Evolutionary conservation across 2,329 filamentous ascomycete species (phyloP), one percentile per base, ranked within the genome.

Genomic region (Coniochaeta prunicola): DNA sequence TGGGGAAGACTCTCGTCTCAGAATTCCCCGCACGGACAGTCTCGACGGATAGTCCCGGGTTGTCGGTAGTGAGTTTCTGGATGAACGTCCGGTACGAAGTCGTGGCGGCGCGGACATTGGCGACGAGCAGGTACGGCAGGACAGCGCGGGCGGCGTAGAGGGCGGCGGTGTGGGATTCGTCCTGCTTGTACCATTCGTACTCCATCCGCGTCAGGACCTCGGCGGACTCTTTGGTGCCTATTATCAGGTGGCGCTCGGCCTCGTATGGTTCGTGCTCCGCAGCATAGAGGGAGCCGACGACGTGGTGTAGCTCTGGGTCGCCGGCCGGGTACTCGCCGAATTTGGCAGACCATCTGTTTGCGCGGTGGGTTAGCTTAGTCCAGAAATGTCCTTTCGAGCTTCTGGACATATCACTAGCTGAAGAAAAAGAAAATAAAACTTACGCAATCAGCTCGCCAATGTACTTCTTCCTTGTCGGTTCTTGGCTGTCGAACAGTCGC

Each of bases 241-340:
- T 81, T 55, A 92, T 74, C 58, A 99, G 81, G 73, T 99, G 94
- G 66, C 87, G 84, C 74, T 99, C 96, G 15, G 96, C 94, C 60
- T 97, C 92, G 78, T 96, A 96, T 28, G 88, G 84, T 62, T 97
- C 91, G 73, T 92, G 89, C 67, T 97, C 93, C 69, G 96, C 89
- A n/a, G 92, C 93, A 71, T 91, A 96, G 48, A 97, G 78, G 33
- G 85, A 87, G 56, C 94, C 94, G 36, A 88, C 87, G 48, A 96
- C 92, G 75, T 97, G 92, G 74, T 99, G 94, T 59, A 99, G 79
- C 68, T 97, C 94, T 2, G 93, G 89, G 69, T 99, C 94, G 61
- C 94, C 94, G 56, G 91, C 89, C 54, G 94, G 92, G 71, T 90
- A 91, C 53, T 94, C 90, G 65, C 92, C 91, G 68, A 85, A 88